These are phyloP conservation scores for Globisporangium canariense DNA, from an alignment of 352 stramenopile species.

Conservation along the genomic window DNA sequence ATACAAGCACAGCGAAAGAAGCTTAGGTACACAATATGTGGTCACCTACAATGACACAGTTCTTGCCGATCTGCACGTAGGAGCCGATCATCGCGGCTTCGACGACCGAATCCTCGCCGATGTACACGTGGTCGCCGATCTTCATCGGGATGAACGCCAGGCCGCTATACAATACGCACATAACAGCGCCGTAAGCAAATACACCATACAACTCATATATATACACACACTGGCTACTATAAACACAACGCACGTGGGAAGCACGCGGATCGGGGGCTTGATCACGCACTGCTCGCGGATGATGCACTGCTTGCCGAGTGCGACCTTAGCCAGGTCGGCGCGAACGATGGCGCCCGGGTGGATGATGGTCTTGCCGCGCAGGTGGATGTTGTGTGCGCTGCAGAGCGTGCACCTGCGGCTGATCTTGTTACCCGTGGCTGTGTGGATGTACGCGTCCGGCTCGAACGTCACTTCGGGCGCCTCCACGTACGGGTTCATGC, in stretches of 20 bases:
- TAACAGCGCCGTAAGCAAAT: constrained; percentile 2
- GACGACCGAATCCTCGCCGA: constrained; percentile 67
- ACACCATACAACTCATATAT: neutral
- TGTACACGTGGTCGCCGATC: constrained; percentile 80
- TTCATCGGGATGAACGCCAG: constrained; percentile 84
- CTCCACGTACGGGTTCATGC: constrained; percentile 67
- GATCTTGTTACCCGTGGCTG: constrained; percentile 68
- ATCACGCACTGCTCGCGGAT: constrained; percentile 70
- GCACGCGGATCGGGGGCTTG: constrained; percentile 60
- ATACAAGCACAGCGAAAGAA: too few species aligned
- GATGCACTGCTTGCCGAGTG: constrained; percentile 77
- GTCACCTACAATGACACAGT: constrained; percentile 78
- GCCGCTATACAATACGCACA: constrained; percentile 30
- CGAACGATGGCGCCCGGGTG: constrained; percentile 66
- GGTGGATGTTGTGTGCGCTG: constrained; percentile 67
- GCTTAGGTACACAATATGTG: neutral
- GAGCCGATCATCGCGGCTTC: constrained; percentile 84
- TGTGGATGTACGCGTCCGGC: constrained; percentile 61
- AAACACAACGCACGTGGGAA: constrained; percentile 42
- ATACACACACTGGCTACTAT: neutral
- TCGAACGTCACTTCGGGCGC: constrained; percentile 47
- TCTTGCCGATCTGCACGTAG: constrained; percentile 79
- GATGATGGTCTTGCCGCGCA: constrained; percentile 81
- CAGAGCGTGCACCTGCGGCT: constrained; percentile 61
- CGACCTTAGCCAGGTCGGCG: constrained; percentile 81